These are phyloP conservation scores for Malus domestica DNA, from an alignment of 306 rosid species.

Conservation along the genomic window DNA sequence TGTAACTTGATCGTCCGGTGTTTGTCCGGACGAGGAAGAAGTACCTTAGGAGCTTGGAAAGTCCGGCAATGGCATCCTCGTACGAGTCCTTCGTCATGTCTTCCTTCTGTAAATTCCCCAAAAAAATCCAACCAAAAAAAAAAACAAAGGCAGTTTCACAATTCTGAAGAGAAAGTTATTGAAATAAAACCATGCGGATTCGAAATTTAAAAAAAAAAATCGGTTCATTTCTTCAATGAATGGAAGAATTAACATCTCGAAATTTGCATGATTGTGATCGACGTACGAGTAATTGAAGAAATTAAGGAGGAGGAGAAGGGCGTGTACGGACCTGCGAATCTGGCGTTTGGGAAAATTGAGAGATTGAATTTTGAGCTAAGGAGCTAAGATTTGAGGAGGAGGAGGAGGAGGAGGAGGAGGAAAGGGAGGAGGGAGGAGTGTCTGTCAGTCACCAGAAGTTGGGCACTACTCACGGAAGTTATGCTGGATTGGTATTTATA, in stretches of 20 bases:
- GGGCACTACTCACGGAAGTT: background rate
- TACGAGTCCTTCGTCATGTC: conserved; percentile 67
- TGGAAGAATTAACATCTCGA: background rate
- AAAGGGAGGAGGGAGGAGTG: background rate
- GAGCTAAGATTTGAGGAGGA: background rate
- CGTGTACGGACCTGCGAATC: background rate
- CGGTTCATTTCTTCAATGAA: no score
- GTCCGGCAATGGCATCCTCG: conserved; percentile 69
- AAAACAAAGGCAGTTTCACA: background rate
- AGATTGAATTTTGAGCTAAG: background rate
- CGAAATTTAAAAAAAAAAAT: background rate
- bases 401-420: background rate
- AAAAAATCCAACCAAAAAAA: background rate
- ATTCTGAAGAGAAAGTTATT: background rate
- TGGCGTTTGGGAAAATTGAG: background rate
- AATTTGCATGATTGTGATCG: background rate
- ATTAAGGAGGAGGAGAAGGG: background rate
- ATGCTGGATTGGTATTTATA: background rate
- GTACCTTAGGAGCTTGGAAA: conserved; percentile 72
- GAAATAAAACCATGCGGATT: background rate
- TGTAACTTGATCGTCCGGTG: background rate
- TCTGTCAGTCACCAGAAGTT: background rate
- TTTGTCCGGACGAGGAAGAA: background rate
- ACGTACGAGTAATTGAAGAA: background rate
- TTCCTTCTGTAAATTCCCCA: conserved; percentile 38